phyloP scores from a whole-genome alignment of 2,329 filamentous ascomycete species.

The Plenodomus biglobosus region DNA sequence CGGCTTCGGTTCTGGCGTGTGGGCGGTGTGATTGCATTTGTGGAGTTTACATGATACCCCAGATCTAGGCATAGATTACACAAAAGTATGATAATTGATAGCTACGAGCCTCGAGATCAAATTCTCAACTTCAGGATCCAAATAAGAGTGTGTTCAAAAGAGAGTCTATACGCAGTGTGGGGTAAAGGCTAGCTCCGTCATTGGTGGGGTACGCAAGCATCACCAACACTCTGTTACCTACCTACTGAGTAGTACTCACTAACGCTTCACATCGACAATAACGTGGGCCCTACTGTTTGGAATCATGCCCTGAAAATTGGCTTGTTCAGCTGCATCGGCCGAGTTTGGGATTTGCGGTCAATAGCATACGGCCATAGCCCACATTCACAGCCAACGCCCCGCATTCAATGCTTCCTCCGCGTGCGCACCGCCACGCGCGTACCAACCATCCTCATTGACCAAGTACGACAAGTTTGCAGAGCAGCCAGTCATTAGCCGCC shows the following conservation, averaged over 20 bases:
- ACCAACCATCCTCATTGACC: not conserved
- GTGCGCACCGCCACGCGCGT: not conserved
- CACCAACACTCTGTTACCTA: not conserved
- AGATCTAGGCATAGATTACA: slow-evolving; percentile 4
- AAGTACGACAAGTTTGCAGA: not conserved
- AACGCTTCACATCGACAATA: too few species aligned
- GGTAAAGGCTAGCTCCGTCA: too few species aligned
- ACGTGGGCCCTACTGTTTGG: too few species aligned
- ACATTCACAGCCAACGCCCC: not conserved
- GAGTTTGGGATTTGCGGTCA: not conserved
- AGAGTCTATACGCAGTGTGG: too few species aligned
- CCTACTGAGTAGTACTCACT: too few species aligned
- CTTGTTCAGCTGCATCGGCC: not conserved
- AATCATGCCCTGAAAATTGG: not conserved
- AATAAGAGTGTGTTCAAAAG: too few species aligned
- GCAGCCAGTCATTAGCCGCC: not conserved
- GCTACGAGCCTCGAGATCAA: too few species aligned
- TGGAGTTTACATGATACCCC: slow-evolving; percentile 16
- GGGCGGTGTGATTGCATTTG: too few species aligned
- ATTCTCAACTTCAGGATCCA: too few species aligned
- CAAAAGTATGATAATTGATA: not conserved
- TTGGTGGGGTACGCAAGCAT: not conserved
- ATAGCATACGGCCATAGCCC: not conserved
- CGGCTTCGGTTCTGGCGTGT: too few species aligned
- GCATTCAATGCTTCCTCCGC: slow-evolving; percentile 1